Evolutionary conservation across 768 basidiomycete species (phyloP), one percentile per base, ranked within the genome.

Genomic region (Pulveroboletus ravenelii): DNA sequence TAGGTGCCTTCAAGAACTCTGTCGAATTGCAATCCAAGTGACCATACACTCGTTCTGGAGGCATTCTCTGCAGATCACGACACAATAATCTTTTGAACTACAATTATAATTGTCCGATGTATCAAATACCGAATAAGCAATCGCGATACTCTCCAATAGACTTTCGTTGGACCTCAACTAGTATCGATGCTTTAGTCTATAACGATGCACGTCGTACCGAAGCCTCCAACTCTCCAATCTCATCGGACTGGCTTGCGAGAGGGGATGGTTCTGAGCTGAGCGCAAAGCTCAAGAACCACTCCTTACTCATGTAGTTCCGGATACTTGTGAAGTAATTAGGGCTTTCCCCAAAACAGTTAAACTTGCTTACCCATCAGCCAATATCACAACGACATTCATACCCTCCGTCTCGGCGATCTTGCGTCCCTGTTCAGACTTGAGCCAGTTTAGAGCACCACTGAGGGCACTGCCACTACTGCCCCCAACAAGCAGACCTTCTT

Each of bases 291-390:
- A 92, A 69, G 71, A 94, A 94, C 93, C 93, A 95, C 10, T 84
- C 79, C 62, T 93, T 94, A 71, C 87, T 87, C 82, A 95, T 93
- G 63, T 95, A 95, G 66, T 95, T 95, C 58, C 93, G 80, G 48
- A 96, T 84, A 1, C 93, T 92, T 43, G 29, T 23, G 48, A 18
- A 45, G 17, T 2, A 10, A 35, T 45, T 46, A 59, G 15, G 42
- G 17, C 18, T 7, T 40, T 29, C 12, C 18, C 36, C 13, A 13
- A 1, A 20, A 46, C 5, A 3, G 10, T 9, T 3, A 34, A 12
- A 15, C 2, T 31, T 17, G 1, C 87, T 69, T 59, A 91, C 91
- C 91, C 93, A 62, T 99, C 96, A 34, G 96, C 82, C 9, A 96
- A 72, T 27, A 99, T 59, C 0, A 97, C 77, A 0, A 99, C 90